phyloP scores from a whole-genome alignment of 164 flowering plant species.

The Protea cynaroides region DNA sequence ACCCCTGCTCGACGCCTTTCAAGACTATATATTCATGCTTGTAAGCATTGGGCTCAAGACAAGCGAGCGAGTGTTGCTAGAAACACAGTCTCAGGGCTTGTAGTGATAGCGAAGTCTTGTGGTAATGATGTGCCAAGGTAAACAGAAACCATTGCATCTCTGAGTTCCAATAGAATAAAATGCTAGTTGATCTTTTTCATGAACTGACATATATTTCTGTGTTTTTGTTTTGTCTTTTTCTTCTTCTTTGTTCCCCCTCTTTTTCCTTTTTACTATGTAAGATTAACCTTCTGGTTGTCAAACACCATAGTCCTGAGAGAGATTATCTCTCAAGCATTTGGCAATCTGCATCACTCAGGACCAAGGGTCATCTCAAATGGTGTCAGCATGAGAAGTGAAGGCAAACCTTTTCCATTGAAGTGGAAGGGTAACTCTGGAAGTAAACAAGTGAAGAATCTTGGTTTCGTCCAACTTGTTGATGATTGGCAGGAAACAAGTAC shows the following conservation, averaged over 20 bases:
- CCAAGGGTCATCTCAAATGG: constrained; percentile 36
- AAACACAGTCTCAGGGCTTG: constrained; percentile 88
- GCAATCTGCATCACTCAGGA: constrained; percentile 45
- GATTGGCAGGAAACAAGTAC: constrained; percentile 96
- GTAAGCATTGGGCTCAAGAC: constrained; percentile 80
- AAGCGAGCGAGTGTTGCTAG: constrained; percentile 80
- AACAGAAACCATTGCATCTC: neutral
- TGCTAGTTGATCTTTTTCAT: neutral
- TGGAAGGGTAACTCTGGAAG: constrained; percentile 40
- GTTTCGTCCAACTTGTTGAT: constrained; percentile 42
- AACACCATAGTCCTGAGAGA: constrained; percentile 85
- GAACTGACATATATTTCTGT: constrained; percentile 1
- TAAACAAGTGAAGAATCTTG: constrained; percentile 40
- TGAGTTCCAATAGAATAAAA: neutral
- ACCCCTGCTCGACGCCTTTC: constrained; percentile 98
- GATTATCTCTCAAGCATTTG: constrained; percentile 78
- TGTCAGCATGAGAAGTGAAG: constrained; percentile 31
- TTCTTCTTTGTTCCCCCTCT: too few relatives aligned
- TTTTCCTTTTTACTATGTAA: constrained; percentile 16
- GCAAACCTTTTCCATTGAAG: constrained; percentile 32
- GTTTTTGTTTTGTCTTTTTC: neutral
- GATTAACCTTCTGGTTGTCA: constrained; percentile 96
- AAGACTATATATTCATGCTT: constrained; percentile 86
- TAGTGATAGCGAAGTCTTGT: constrained; percentile 81
- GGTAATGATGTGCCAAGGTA: constrained; percentile 96